Percentiles rank a stretch among this genome's conserved stretches.
Evolutionary conservation across 345 rosid genomes (phyloP).

Genomic region (Euphorbia pulcherrima): DNA sequence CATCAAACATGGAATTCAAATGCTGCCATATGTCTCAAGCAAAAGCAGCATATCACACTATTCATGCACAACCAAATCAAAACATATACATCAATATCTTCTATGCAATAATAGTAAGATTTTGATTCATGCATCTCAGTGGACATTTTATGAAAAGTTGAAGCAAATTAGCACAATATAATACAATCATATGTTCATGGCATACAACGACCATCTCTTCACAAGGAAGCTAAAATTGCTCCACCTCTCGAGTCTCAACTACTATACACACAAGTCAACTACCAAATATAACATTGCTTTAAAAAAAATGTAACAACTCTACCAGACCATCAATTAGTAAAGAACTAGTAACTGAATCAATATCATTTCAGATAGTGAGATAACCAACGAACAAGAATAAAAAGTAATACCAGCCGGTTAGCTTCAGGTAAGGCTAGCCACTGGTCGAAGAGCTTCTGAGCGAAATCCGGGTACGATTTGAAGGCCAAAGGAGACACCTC

Average conservation of each 20-base stretch:
- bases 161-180: too few relatives aligned
- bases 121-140: not conserved
- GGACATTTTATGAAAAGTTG: not conserved
- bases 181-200: not conserved
- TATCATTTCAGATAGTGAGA: not conserved
- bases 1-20: not conserved
- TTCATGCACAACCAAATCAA: not conserved
- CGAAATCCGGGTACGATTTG: slow-evolving; percentile 69
- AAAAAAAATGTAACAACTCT: not conserved
- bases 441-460: slow-evolving; percentile 75
- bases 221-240: not conserved
- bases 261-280: not conserved
- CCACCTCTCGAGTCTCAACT: not conserved
- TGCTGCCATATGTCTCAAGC: not conserved
- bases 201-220: not conserved
- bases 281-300: not conserved
- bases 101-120: not conserved
- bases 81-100: not conserved
- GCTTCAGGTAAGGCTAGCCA: slow-evolving; percentile 93
- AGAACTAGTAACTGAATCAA: not conserved
- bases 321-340: not conserved
- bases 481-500: slow-evolving; percentile 73
- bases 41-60: not conserved
- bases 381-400: not conserved
- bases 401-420: slow-evolving; percentile 55